Conservation (phyloP, 805 yeast genomes). For the Candida ulmi region DNA sequence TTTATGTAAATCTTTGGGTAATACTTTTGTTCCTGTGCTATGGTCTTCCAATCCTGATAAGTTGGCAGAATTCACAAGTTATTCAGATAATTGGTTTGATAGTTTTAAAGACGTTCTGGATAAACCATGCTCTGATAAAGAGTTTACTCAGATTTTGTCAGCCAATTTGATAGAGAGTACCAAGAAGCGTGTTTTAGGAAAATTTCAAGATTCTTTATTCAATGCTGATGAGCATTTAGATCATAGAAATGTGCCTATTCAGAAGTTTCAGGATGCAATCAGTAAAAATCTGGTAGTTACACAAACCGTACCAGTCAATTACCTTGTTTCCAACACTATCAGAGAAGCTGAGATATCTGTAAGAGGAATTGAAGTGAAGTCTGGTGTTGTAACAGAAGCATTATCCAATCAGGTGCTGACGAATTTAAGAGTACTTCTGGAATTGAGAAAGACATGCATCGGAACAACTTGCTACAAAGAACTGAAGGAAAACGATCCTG, state of each 20-base stretch:
- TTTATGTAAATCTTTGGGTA: slow-evolving; percentile 80
- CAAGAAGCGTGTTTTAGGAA: too few relatives aligned
- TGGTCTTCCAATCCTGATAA: slow-evolving; percentile 44
- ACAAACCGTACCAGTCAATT: slow-evolving; percentile 21
- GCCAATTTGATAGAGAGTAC: too few relatives aligned
- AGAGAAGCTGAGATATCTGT: slow-evolving; percentile 61
- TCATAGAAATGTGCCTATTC: too few relatives aligned
- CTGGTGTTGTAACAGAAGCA: slow-evolving; percentile 46
- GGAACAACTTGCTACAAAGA: slow-evolving; percentile 4
- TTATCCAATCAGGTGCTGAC: slow-evolving; percentile 57
- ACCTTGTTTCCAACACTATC: slow-evolving; percentile 47
- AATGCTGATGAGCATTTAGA: too few relatives aligned
- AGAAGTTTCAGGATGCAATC: slow-evolving; percentile 9
- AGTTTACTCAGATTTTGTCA: too few relatives aligned
- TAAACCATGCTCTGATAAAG: too few relatives aligned
- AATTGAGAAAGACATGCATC: slow-evolving; percentile 23
- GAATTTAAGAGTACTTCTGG: slow-evolving; percentile 46
- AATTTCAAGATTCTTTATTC: too few relatives aligned
- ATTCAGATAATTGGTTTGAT: slow-evolving; percentile 13
- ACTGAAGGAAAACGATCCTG: background rate
- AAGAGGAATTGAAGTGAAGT: slow-evolving; percentile 40
- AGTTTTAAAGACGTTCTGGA: slow-evolving; percentile 3
- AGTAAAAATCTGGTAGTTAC: slow-evolving; percentile 28
- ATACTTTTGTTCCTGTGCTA: slow-evolving; percentile 73
- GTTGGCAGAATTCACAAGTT: slow-evolving; percentile 7